Evolutionary conservation across 1,284 basidiomycete species (phyloP), one percentile per base, ranked within the genome.

Genomic region (Mycena citricolor): DNA sequence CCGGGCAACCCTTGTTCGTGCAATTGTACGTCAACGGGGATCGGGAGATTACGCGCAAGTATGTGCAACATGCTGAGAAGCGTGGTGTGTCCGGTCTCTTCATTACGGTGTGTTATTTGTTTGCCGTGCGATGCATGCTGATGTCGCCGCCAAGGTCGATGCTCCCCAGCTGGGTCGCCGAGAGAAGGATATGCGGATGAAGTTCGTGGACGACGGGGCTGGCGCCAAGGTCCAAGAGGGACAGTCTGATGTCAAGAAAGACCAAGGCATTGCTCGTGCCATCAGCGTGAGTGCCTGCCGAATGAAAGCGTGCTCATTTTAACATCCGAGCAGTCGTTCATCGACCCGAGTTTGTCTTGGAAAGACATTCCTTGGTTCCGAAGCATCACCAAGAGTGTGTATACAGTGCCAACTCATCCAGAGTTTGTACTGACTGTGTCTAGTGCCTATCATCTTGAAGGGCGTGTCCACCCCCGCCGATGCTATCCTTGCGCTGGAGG

Each of bases 141-240:
- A n/a, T n/a, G n/a, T n/a, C n/a, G n/a, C n/a, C n/a, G n/a, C n/a
- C 23, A 19, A 44, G 35, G 92, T 95, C 26, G 93, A 97, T 62
- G 93, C 93, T 2, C 93, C 93, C 4, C 92, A 94, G 58, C 79
- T 97, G 14, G 93, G 91, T 42, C 77, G 92, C 20, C 77, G 92
- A 46, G 91, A 94, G 63, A 90, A 92, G 81, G 94, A 97, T 61
- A 97, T 97, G 94, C 76, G 94, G 25, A 89, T 89, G 77, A 95
- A 93, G 62, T 97, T 97, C 53, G 92, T 92, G 26, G 92, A 86
- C 8, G 83, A 83, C 30, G 89, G 89, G 46, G 86, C 88, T 4
- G 79, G 86, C 57, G 71, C 64, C 17, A 74, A 77, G 28, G 71
- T 76, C 14, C 32, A 73, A 79, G 47, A 71, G 76, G 51, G 77